These are phyloP conservation scores for Serendipita sp. DNA, from an alignment of 768 basidiomycete species.

Conservation along the genomic window DNA sequence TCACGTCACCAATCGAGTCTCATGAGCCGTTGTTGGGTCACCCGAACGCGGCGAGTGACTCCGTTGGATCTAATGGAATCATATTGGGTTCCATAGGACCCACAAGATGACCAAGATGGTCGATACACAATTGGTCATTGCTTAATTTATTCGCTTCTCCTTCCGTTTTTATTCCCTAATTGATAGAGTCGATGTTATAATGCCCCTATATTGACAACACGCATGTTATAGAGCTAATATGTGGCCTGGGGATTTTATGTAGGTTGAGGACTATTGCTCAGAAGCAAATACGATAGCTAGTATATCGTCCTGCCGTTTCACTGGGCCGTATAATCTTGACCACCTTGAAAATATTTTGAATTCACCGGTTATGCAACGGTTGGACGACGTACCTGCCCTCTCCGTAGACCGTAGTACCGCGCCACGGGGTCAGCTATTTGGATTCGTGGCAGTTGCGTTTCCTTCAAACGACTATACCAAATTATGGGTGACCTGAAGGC, in stretches of 20 bases:
- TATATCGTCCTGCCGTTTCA: slow-evolving; percentile 90
- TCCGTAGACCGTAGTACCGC: slow-evolving; percentile 86
- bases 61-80: too few species aligned
- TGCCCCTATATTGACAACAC: too few species aligned
- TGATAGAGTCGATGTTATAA: too few species aligned
- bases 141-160: too few species aligned
- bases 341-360: slow-evolving; percentile 25
- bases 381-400: slow-evolving; percentile 41
- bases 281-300: slow-evolving; percentile 80
- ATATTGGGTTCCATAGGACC: too few species aligned
- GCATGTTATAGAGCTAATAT: too few species aligned
- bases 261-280: slow-evolving; percentile 4
- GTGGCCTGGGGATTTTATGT: too few species aligned
- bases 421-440: slow-evolving; percentile 96
- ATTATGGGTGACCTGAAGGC: slow-evolving; percentile 8
- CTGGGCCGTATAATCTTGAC: slow-evolving; percentile 96
- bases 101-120: too few species aligned
- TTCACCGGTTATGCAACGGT: background rate
- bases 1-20: background rate
- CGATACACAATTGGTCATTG: too few species aligned
- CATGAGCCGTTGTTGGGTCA: background rate
- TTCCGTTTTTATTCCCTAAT: too few species aligned
- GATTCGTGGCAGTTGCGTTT: slow-evolving; percentile 94
- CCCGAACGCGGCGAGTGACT: background rate
- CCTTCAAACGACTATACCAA: slow-evolving; percentile 69